Evolutionary conservation across 108 stramenopile genomes (phyloP).

Genomic region (Cyclostephanos invisitatus): DNA sequence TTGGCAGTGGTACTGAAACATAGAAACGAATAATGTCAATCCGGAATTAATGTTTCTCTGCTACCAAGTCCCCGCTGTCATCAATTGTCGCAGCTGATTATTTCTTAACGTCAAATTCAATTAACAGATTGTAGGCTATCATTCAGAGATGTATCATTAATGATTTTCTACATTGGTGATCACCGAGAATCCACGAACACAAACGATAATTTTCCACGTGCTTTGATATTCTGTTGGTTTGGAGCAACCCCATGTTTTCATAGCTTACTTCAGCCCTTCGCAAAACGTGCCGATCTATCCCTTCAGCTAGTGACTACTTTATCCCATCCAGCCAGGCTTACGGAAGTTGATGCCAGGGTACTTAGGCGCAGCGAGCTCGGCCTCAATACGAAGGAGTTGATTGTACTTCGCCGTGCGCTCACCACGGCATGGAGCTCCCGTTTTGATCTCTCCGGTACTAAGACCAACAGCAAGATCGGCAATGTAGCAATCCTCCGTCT

Average conservation of each 20-base stretch:
- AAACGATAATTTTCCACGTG: background rate
- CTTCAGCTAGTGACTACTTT: slow-evolving; percentile 4
- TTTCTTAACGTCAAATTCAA: no score
- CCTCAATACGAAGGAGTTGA: slow-evolving; percentile 90
- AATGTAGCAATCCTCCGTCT: slow-evolving; percentile 99
- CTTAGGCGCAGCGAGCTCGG: slow-evolving; percentile 65
- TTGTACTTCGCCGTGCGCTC: slow-evolving; percentile 99
- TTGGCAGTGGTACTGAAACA: no score
- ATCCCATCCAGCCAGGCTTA: slow-evolving; percentile 88
- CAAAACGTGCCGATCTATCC: no score
- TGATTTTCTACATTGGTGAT: background rate
- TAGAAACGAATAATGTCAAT: no score
- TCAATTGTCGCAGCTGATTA: no score
- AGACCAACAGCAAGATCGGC: slow-evolving; percentile 99
- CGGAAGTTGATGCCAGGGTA: slow-evolving; percentile 90
- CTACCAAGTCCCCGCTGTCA: no score
- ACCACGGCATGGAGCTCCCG: slow-evolving; percentile 99
- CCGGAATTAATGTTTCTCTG: no score
- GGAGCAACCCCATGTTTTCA: no score
- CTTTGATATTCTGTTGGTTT: background rate
- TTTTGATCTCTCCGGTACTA: slow-evolving; percentile 99
- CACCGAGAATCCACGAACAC: background rate
- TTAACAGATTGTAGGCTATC: background rate
- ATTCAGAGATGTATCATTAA: background rate
- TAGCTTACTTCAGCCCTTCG: no score